These are phyloP conservation scores for Solanum aculeatissimum DNA, from an alignment of 305 asterid genomes.

Conservation along the genomic window DNA sequence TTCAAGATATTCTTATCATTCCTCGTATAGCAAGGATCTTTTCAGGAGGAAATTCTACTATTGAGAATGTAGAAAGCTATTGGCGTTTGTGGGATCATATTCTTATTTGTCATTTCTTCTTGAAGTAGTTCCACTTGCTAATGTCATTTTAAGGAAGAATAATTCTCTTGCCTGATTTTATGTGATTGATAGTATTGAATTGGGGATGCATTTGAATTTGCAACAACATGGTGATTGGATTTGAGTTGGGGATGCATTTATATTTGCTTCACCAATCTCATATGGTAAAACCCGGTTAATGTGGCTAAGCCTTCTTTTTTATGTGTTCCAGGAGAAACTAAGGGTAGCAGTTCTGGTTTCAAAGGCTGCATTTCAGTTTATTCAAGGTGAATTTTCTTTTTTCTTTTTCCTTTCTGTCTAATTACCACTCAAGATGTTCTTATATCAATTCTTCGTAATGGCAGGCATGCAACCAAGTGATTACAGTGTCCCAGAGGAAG, in stretches of 20 bases:
- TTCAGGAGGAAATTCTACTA: background rate
- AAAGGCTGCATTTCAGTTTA: conserved; percentile 80
- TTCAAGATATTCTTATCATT: background rate
- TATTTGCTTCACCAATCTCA: background rate
- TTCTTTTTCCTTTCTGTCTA: background rate
- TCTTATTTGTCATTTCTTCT: background rate
- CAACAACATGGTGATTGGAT: background rate
- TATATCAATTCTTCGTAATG: background rate
- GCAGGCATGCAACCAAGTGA: conserved; percentile 68
- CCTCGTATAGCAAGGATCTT: background rate
- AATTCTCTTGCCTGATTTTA: background rate
- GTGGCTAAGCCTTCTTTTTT: background rate
- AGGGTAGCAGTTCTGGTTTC: conserved; percentile 87
- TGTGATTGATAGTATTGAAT: background rate
- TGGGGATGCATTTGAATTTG: background rate
- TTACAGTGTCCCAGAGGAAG: conserved; percentile 59
- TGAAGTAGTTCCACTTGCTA: background rate
- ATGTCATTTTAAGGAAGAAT: background rate
- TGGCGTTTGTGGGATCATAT: background rate
- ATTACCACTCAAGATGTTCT: background rate
- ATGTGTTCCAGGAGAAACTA: conserved; percentile 54
- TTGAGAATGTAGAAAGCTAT: background rate
- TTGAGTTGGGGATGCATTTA: background rate
- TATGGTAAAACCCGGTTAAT: background rate
- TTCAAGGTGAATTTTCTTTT: conserved; percentile 37